phyloP scores from a whole-genome alignment of 805 yeast species.

The Kluyveromyces starmeri region DNA sequence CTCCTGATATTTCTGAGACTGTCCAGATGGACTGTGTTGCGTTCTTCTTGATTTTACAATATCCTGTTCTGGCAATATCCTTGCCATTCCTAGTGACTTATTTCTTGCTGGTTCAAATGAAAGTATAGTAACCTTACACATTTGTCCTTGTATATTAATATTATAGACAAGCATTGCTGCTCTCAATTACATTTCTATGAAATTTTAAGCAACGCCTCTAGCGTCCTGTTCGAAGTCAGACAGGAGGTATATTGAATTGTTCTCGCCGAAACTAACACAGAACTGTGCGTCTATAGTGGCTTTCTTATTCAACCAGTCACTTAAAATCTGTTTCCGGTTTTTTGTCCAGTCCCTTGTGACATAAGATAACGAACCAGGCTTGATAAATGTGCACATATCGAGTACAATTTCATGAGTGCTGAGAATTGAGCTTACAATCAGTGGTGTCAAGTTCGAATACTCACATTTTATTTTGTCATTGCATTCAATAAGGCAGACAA shows the following conservation, averaged over 20 bases:
- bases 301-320: slow-evolving; percentile 43
- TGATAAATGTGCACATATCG: slow-evolving; percentile 77
- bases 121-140: slow-evolving; percentile 11
- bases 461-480: slow-evolving; percentile 37
- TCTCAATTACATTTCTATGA: too few relatives aligned
- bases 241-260: slow-evolving; percentile 46
- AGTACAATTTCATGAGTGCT: slow-evolving; percentile 73
- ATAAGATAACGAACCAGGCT: slow-evolving; percentile 44
- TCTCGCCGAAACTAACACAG: slow-evolving; percentile 62
- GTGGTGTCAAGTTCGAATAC: slow-evolving; percentile 67
- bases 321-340: slow-evolving; percentile 63
- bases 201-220: too few relatives aligned
- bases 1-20: slow-evolving; percentile 41
- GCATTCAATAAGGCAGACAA: slow-evolving; percentile 66
- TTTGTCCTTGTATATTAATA: too few relatives aligned
- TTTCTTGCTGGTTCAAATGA: slow-evolving; percentile 28
- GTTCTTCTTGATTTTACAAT: slow-evolving; percentile 63
- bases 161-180: too few relatives aligned
- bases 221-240: slow-evolving; percentile 42
- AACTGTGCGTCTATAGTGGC: slow-evolving; percentile 36
- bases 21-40: slow-evolving; percentile 79
- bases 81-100: slow-evolving; percentile 52
- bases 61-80: slow-evolving; percentile 55
- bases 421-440: slow-evolving; percentile 69
- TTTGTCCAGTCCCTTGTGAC: slow-evolving; percentile 65